phyloP scores from a whole-genome alignment of 495 filamentous ascomycete species.

The Penicillium cosmopolitanum region DNA sequence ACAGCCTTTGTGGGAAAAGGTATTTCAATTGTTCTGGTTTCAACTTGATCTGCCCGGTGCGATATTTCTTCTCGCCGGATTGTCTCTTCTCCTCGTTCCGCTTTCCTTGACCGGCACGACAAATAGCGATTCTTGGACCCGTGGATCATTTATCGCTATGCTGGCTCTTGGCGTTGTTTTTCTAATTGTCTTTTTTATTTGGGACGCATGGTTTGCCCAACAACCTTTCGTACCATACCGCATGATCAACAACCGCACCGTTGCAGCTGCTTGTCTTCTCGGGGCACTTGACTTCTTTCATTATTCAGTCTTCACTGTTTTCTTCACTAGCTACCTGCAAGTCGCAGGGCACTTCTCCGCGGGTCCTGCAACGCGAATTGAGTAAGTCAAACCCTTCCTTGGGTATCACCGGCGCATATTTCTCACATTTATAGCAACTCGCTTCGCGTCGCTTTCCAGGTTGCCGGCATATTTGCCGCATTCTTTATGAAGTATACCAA shows the following conservation, averaged over 20 bases:
- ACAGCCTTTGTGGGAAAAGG: conserved; percentile 19
- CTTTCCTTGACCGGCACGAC: conserved; percentile 26
- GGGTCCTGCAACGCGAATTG: conserved; percentile 27
- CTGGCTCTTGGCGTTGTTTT: conserved; percentile 63
- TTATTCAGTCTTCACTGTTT: conserved; percentile 31
- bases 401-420: not conserved
- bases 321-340: conserved; percentile 33
- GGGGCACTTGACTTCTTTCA: conserved; percentile 31
- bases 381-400: conserved; percentile 12
- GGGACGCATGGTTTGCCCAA: conserved; percentile 63
- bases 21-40: conserved; percentile 25
- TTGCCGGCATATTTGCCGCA: conserved; percentile 28
- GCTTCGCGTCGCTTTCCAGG: conserved; percentile 31
- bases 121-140: conserved; percentile 56
- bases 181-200: conserved; percentile 57
- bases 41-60: conserved; percentile 27
- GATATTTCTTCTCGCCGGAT: conserved; percentile 22
- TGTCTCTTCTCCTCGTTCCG: conserved; percentile 29
- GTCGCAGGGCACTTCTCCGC: conserved; percentile 26
- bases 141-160: conserved; percentile 66
- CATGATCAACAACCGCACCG: conserved; percentile 66
- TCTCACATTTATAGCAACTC: conserved; percentile 24
- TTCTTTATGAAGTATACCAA: conserved; percentile 33
- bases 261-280: conserved; percentile 45
- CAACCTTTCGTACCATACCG: conserved; percentile 72